These are phyloP conservation scores for Leccinellum rugosiceps DNA, from an alignment of 768 basidiomycete genomes.

Conservation along the genomic window DNA sequence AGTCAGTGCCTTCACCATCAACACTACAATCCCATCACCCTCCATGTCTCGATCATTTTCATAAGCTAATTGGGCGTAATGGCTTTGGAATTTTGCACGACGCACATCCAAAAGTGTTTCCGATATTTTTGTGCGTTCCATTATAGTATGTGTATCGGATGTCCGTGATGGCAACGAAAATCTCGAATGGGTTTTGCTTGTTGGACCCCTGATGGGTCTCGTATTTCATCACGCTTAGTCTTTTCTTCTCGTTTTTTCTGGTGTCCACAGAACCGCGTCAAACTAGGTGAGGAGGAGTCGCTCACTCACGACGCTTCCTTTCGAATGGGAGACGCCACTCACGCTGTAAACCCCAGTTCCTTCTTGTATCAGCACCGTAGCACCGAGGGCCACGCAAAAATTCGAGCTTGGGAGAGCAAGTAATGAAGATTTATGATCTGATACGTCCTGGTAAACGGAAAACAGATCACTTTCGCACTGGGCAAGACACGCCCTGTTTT, in stretches of 20 bases:
- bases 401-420: constrained; percentile 85
- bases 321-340: constrained; percentile 23
- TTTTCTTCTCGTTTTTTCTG: constrained; percentile 96
- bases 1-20: too few relatives aligned
- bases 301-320: neutral
- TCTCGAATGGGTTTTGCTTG: too few relatives aligned
- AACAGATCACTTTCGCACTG: neutral
- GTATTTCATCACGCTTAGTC: constrained; percentile 29
- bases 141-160: too few relatives aligned
- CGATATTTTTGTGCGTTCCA: too few relatives aligned
- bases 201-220: too few relatives aligned
- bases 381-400: constrained; percentile 86
- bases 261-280: constrained; percentile 49
- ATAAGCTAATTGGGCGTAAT: too few relatives aligned
- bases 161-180: too few relatives aligned
- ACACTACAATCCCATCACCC: too few relatives aligned
- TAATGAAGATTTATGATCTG: constrained; percentile 95
- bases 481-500: constrained; percentile 45
- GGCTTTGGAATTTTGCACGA: too few relatives aligned
- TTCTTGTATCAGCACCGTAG: constrained; percentile 99
- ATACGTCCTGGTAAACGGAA: neutral
- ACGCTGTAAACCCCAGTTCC: constrained; percentile 94
- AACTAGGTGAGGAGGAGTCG: neutral
- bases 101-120: too few relatives aligned
- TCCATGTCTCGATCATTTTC: too few relatives aligned